Evolutionary conservation across 202 grass and related monocot species (phyloP).

Genomic region (Schoenoplectus tabernaemontani): DNA sequence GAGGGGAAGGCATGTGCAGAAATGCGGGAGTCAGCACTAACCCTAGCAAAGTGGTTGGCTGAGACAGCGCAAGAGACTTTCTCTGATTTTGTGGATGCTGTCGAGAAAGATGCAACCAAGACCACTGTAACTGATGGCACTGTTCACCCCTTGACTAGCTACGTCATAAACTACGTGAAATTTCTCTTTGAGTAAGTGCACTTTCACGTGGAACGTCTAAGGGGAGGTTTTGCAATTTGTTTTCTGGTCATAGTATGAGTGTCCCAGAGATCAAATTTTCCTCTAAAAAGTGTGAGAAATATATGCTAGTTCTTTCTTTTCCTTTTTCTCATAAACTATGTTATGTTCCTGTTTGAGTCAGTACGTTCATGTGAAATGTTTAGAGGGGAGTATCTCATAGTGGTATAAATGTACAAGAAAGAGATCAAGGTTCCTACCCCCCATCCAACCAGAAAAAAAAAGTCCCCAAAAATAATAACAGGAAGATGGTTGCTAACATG

Average conservation of each 20-base stretch:
- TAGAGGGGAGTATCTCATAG: neutral
- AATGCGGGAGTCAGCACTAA: slow-evolving; percentile 62
- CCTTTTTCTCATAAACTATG: slow-evolving; percentile 59
- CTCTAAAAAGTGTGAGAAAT: neutral
- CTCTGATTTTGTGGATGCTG: slow-evolving; percentile 90
- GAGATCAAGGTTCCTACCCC: neutral
- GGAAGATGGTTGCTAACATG: neutral
- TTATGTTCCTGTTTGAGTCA: slow-evolving; percentile 94
- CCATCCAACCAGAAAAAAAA: neutral
- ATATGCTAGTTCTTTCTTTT: slow-evolving; percentile 8
- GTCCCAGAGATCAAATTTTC: neutral
- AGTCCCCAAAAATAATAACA: neutral
- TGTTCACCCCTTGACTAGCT: slow-evolving; percentile 93
- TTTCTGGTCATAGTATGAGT: neutral
- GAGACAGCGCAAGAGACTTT: slow-evolving; percentile 89
- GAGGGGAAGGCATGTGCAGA: slow-evolving; percentile 62
- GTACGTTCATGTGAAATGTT: slow-evolving; percentile 14
- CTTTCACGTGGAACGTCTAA: neutral
- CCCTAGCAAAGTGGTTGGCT: slow-evolving; percentile 70
- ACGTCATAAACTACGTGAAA: slow-evolving; percentile 97
- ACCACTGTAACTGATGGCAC: slow-evolving; percentile 88
- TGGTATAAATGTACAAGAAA: neutral
- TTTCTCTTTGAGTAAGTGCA: slow-evolving; percentile 95
- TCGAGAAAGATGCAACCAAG: slow-evolving; percentile 95
- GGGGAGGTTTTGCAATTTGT: neutral